phyloP scores from a whole-genome alignment of 176 grass and related monocot species.

The Aegilops speltoides region DNA sequence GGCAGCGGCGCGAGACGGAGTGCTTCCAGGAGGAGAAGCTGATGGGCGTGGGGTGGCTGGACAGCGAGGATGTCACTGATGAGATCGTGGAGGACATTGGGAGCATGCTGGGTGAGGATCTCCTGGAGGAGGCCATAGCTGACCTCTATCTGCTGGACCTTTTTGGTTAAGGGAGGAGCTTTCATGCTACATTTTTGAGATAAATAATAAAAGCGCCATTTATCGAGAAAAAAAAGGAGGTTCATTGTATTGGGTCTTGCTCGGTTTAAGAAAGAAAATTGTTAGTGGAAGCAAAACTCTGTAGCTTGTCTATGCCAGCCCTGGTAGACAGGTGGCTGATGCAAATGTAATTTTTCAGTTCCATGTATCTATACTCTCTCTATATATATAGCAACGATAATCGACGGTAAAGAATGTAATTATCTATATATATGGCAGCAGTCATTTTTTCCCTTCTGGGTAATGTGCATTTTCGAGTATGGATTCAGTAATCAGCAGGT shows the following conservation, averaged over 20 bases:
- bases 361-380: background rate
- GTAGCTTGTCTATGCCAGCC: slow-evolving; percentile 6
- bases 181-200: too few species aligned
- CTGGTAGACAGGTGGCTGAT: background rate
- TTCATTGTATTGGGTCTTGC: background rate
- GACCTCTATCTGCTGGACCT: slow-evolving; percentile 21
- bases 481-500: background rate
- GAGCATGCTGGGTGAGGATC: slow-evolving; percentile 41
- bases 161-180: background rate
- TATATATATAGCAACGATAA: background rate
- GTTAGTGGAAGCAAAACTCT: background rate
- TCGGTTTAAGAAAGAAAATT: background rate
- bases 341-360: background rate
- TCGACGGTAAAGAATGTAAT: background rate
- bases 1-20: slow-evolving; percentile 37
- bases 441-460: background rate
- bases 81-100: slow-evolving; percentile 37
- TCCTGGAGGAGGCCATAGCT: slow-evolving; percentile 48
- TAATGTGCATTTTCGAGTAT: background rate
- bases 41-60: slow-evolving; percentile 55
- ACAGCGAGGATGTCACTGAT: slow-evolving; percentile 29
- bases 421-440: background rate
- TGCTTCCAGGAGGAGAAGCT: slow-evolving; percentile 40
- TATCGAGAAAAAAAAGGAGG: too few species aligned
- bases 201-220: too few species aligned